Base-by-base conservation (phyloP, 2,329 filamentous ascomycete genomes). In the Stromatinia cepivora region DNA sequence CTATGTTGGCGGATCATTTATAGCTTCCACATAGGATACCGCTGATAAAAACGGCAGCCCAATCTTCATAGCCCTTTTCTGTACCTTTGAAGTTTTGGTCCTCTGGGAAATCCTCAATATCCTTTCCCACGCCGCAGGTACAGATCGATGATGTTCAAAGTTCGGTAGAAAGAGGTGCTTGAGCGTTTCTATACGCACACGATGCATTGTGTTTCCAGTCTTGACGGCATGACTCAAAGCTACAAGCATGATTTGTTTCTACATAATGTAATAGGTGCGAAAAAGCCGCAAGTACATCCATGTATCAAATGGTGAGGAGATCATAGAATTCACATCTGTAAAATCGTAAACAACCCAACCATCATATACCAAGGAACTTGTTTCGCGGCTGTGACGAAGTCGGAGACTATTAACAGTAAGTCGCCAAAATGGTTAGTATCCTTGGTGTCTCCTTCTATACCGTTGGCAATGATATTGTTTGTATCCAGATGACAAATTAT, bases 211-310 rank as follows among this genome's bases (percentile, higher is more conserved):
- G 34, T 42, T 65, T 13, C 48, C 62, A 65, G 13, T 39, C 25
- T 20, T n/a, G 50, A 22, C 34, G 48, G 20, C 62, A 65, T 56
- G 62, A 65, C 39, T 65, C 48, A 65, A 34, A 4, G 62, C 62
- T 11, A 48, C 34, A 34, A 17, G 36, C 39, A 65, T 22, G n/a
- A 45, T 54, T 45, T 42, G 42, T 25, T 65, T 65, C 62, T 48
- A 65, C 10, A 65, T 45, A 4, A 56, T 56, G 13, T 56, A 36
- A 36, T 7, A n/a, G 3, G 20, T 10, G 17, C 6, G 50, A n/a
- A 50, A 15, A 45, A 65, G 6, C 6, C 11, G 4, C n/a, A 39
- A 39, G 22, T 11, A 25, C 13, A 58, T 42, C 7, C n/a, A 58
- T 17, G 1, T 17, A 4, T 58, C 10, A 11, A n/a, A 39, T 25